These are phyloP conservation scores for Nicotiana undulata DNA, from an alignment of 257 asterid species.

Conservation along the genomic window DNA sequence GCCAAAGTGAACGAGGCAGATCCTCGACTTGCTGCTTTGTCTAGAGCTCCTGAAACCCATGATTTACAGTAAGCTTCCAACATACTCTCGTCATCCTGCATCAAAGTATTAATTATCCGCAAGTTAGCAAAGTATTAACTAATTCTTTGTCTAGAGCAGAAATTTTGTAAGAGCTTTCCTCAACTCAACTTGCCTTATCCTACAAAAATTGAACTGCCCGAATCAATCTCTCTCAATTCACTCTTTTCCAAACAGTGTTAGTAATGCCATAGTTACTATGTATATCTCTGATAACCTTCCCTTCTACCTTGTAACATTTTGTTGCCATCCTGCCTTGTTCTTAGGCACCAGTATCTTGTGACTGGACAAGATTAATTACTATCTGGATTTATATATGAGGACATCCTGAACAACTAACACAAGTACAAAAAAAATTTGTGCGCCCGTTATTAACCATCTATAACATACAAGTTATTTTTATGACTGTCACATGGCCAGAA, in stretches of 20 bases:
- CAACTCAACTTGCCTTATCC: neutral
- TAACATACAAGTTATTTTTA: neutral
- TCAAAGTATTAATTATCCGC: conserved; percentile 1
- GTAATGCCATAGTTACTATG: neutral
- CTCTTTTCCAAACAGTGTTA: neutral
- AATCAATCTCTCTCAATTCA: neutral
- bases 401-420: neutral
- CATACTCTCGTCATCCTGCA: conserved; percentile 74
- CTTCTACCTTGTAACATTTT: neutral
- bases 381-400: neutral
- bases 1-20: conserved; percentile 56
- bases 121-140: neutral
- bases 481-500: neutral
- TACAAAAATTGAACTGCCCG: neutral
- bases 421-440: neutral
- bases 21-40: conserved; percentile 57
- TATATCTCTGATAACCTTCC: neutral
- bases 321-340: neutral
- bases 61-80: conserved; percentile 76
- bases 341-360: neutral
- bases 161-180: neutral
- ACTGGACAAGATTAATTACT: neutral
- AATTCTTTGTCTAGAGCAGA: neutral
- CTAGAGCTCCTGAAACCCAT: conserved; percentile 85
- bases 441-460: neutral